phyloP scores from a whole-genome alignment of 176 grass and related monocot species.

The Paspalum vaginatum region DNA sequence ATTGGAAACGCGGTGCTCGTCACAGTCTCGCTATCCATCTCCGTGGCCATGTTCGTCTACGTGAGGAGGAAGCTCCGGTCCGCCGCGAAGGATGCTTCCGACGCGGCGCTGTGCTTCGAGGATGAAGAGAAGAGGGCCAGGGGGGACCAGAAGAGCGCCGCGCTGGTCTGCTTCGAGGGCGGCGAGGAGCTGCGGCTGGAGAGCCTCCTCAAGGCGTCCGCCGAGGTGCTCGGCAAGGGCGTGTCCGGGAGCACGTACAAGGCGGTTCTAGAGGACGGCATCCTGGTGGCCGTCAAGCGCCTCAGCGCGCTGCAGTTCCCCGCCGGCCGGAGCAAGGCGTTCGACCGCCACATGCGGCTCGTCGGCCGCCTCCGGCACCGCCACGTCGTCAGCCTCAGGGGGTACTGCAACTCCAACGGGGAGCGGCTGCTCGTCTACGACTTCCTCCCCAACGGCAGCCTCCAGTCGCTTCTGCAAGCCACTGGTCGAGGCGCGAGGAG shows the following conservation, averaged over 20 bases:
- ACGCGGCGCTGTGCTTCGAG: slow-evolving; percentile 21
- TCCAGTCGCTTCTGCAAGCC: slow-evolving; percentile 56
- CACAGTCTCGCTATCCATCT: slow-evolving; percentile 37
- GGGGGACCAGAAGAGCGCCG: slow-evolving; percentile 44
- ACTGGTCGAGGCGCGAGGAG: slow-evolving; percentile 30
- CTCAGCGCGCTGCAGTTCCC: slow-evolving; percentile 75
- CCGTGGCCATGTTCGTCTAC: slow-evolving; percentile 53
- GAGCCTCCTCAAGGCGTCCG: slow-evolving; percentile 69
- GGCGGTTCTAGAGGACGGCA: slow-evolving; percentile 69
- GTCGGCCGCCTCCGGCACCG: slow-evolving; percentile 66
- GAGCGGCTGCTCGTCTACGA: slow-evolving; percentile 79
- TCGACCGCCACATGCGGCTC: slow-evolving; percentile 68
- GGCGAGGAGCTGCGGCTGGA: slow-evolving; percentile 76
- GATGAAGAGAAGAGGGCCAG: slow-evolving; percentile 22
- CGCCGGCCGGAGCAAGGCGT: slow-evolving; percentile 51
- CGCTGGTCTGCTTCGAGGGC: slow-evolving; percentile 67
- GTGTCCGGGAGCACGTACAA: slow-evolving; percentile 80
- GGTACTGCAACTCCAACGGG: slow-evolving; percentile 64
- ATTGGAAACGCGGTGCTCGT: slow-evolving; percentile 57
- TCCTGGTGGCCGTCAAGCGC: slow-evolving; percentile 73
- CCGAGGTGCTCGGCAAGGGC: slow-evolving; percentile 82
- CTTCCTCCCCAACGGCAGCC: slow-evolving; percentile 66
- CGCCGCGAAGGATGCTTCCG: neutral
- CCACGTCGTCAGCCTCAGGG: slow-evolving; percentile 69
- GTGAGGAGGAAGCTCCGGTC: slow-evolving; percentile 56